Percentiles rank a stretch among this genome's conserved stretches.
Conservation (phyloP, 2,329 filamentous ascomycete genomes). For the Whalleya microplaca region DNA sequence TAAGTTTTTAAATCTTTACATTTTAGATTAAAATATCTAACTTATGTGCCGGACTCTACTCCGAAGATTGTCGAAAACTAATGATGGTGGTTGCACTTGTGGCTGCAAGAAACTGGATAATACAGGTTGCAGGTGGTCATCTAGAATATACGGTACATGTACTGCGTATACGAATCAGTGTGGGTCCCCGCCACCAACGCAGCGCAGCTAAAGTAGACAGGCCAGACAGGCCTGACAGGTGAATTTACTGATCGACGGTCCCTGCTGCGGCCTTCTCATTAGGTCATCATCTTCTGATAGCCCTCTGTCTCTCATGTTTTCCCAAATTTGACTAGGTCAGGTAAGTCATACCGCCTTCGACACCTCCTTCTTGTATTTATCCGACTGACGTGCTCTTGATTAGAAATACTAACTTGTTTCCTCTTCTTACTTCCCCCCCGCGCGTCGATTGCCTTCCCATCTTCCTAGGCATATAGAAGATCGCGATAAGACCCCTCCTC, state of each 20-base stretch:
- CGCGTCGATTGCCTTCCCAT: constrained; percentile 7
- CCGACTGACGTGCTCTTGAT: background rate
- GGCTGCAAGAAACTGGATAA: too few species aligned
- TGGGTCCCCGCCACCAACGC: background rate
- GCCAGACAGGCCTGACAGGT: too few species aligned
- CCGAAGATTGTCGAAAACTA: too few species aligned
- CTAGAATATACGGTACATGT: too few species aligned
- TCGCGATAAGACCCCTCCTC: constrained; percentile 27
- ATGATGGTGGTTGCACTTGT: background rate
- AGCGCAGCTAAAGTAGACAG: background rate
- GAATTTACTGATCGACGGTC: background rate
- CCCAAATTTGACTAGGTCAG: constrained; percentile 18
- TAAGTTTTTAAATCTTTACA: too few species aligned
- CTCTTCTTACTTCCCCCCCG: constrained; percentile 1
- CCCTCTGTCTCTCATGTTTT: constrained; percentile 21
- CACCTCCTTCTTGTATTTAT: constrained; percentile 1
- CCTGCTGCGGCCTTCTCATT: background rate
- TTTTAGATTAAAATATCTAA: too few species aligned
- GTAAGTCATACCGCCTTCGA: constrained; percentile 21
- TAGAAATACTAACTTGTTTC: constrained; percentile 3
- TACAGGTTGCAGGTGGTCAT: too few species aligned
- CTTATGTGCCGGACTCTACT: too few species aligned
- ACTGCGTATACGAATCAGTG: background rate
- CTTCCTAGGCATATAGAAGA: constrained; percentile 14
- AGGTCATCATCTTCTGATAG: constrained; percentile 8